phyloP scores from a whole-genome alignment of 495 filamentous ascomycete species.

The Bryoglossum gracile region DNA sequence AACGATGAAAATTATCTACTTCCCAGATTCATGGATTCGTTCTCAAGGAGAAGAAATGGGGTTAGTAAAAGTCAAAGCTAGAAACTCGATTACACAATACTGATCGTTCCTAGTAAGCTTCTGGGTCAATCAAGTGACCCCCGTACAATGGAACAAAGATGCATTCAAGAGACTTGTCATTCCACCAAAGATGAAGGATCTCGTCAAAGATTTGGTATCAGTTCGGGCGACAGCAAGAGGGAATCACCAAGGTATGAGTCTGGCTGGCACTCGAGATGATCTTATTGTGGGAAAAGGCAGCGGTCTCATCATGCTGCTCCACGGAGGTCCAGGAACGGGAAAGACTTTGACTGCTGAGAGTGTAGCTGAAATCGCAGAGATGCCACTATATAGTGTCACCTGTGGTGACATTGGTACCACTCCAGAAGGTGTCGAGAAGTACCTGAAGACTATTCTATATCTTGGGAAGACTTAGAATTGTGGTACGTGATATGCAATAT shows the following conservation, averaged over 20 bases:
- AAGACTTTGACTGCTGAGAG: conserved; percentile 48
- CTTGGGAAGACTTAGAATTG: conserved; percentile 32
- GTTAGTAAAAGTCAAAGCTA: conserved; percentile 31
- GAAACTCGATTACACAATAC: conserved; percentile 47
- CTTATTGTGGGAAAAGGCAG: conserved; percentile 11
- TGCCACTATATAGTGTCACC: conserved; percentile 13
- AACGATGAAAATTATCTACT: neutral
- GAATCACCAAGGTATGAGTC: neutral
- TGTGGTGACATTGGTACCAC: conserved; percentile 14
- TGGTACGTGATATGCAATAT: neutral
- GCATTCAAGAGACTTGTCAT: conserved; percentile 8
- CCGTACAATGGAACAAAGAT: conserved; percentile 23
- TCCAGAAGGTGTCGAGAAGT: conserved; percentile 28
- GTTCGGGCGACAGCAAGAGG: neutral
- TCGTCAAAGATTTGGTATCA: conserved; percentile 9
- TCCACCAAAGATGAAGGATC: conserved; percentile 6
- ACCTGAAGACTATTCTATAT: conserved; percentile 34
- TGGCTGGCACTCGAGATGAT: conserved; percentile 2
- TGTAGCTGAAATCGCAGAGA: conserved; percentile 25
- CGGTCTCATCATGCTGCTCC: conserved; percentile 10
- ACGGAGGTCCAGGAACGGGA: conserved; percentile 47
- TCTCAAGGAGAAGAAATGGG: conserved; percentile 45
- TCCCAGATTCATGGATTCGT: conserved; percentile 7
- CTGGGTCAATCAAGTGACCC: conserved; percentile 24
- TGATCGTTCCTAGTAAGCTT: conserved; percentile 48